phyloP scores from a whole-genome alignment of 2,329 filamentous ascomycete genomes.

The Fusarium proliferatum region DNA sequence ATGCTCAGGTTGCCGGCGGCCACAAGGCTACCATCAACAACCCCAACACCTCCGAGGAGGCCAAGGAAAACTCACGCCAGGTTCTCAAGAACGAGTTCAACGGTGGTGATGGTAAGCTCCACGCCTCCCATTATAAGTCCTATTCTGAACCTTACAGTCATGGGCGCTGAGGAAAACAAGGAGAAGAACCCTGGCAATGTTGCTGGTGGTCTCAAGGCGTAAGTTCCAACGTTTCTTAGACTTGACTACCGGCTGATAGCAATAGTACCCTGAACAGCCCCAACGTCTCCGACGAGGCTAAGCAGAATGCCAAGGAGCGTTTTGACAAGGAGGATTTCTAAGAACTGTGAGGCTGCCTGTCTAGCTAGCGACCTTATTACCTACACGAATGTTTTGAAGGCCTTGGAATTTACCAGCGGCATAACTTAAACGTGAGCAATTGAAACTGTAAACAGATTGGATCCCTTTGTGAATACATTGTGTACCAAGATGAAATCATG shows the following conservation, averaged over 20 bases:
- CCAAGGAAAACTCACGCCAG: slow-evolving; percentile 65
- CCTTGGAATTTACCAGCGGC: neutral
- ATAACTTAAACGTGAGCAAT: neutral
- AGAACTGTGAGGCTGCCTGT: neutral
- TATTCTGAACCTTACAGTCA: slow-evolving; percentile 34
- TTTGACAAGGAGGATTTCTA: slow-evolving; percentile 50
- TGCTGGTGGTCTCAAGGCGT: slow-evolving; percentile 63
- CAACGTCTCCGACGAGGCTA: slow-evolving; percentile 66
- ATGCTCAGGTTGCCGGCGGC: slow-evolving; percentile 64
- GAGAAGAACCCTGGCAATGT: slow-evolving; percentile 67
- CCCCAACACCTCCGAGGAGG: slow-evolving; percentile 65
- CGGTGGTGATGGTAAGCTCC: slow-evolving; percentile 51
- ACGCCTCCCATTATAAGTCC: no score
- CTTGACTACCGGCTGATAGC: neutral
- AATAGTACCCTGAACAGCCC: slow-evolving; percentile 64
- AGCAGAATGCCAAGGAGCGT: slow-evolving; percentile 64
- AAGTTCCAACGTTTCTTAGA: slow-evolving; percentile 31
- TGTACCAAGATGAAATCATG: no score
- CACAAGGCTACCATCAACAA: slow-evolving; percentile 70
- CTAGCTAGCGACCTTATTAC: neutral
- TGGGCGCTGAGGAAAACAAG: slow-evolving; percentile 48
- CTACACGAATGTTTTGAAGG: neutral
- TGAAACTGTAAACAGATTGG: neutral
- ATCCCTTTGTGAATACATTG: neutral
- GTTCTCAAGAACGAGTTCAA: slow-evolving; percentile 64